phyloP scores from a whole-genome alignment of 176 grass and related monocot species.

The Phyllostachys edulis region DNA sequence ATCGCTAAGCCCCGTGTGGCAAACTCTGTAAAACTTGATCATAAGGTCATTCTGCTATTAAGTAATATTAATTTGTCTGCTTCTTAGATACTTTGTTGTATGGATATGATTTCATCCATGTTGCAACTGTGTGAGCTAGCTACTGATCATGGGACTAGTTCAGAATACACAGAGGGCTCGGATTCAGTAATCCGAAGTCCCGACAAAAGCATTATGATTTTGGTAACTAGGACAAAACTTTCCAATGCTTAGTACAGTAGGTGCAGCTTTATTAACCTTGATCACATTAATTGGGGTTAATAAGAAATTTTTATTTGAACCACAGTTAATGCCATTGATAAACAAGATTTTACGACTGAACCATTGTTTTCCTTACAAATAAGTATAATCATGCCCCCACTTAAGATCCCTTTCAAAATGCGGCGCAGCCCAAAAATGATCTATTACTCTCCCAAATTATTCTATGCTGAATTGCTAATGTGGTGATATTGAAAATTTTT shows the following conservation, averaged over 20 bases:
- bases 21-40: too few relatives aligned
- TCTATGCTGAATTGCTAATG: neutral
- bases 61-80: too few relatives aligned
- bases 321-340: neutral
- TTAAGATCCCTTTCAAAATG: neutral
- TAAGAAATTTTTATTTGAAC: neutral
- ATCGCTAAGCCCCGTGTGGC: too few relatives aligned
- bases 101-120: too few relatives aligned
- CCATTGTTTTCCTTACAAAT: neutral
- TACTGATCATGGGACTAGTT: too few relatives aligned
- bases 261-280: neutral
- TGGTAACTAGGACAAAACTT: neutral
- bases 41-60: too few relatives aligned
- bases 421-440: neutral
- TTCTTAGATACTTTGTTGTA: too few relatives aligned
- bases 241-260: neutral
- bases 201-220: neutral
- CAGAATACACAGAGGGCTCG: too few relatives aligned
- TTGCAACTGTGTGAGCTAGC: too few relatives aligned
- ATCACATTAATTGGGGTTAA: neutral
- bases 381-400: neutral
- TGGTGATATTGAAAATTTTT: neutral
- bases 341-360: neutral
- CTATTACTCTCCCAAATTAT: neutral
- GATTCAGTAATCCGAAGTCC: too few relatives aligned